phyloP scores from a whole-genome alignment of 139 green algal species.

The Chara braunii region DNA sequence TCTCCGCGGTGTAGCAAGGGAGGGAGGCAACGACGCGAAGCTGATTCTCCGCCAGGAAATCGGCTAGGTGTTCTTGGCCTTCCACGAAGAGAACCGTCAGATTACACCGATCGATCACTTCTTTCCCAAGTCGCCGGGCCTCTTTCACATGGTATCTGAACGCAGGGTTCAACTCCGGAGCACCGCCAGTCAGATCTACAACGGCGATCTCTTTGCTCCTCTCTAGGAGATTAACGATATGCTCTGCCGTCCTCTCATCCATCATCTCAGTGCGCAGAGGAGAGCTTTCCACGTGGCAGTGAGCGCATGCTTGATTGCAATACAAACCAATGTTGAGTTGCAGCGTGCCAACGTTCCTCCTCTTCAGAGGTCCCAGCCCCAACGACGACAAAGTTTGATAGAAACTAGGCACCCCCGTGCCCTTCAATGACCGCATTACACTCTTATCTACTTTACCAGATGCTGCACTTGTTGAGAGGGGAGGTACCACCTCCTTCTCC shows the following conservation, averaged over 20 bases:
- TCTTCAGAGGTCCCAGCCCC: no score
- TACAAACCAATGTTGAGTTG: conserved; percentile 97
- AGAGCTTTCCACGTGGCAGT: conserved; percentile 94
- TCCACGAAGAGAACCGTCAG: conserved; percentile 91
- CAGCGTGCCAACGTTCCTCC: conserved; percentile 52
- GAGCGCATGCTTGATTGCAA: conserved; percentile 94
- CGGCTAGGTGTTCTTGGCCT: conserved; percentile 69
- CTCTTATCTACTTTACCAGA: no score
- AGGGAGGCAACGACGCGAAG: conserved; percentile 85
- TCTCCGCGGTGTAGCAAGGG: conserved; percentile 81
- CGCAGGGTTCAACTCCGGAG: conserved; percentile 77
- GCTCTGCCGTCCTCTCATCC: conserved; percentile 29
- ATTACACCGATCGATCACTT: conserved; percentile 97
- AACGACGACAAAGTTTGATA: no score
- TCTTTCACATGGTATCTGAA: conserved; percentile 79
- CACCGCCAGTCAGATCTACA: conserved; percentile 89
- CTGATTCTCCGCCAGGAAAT: conserved; percentile 77
- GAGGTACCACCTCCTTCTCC: no score
- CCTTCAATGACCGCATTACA: no score
- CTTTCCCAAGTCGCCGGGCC: conserved; percentile 56
- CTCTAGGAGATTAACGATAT: conserved; percentile 52
- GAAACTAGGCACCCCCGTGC: no score
- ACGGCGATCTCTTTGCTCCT: conserved; percentile 46
- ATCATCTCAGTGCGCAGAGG: conserved; percentile 72
- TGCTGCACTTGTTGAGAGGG: no score